A percentile compares a stretch with the other conserved stretches of the same genome.
These are phyloP conservation scores for Candida vartiovaarae DNA, from an alignment of 805 yeast genomes.

Conservation along the genomic window DNA sequence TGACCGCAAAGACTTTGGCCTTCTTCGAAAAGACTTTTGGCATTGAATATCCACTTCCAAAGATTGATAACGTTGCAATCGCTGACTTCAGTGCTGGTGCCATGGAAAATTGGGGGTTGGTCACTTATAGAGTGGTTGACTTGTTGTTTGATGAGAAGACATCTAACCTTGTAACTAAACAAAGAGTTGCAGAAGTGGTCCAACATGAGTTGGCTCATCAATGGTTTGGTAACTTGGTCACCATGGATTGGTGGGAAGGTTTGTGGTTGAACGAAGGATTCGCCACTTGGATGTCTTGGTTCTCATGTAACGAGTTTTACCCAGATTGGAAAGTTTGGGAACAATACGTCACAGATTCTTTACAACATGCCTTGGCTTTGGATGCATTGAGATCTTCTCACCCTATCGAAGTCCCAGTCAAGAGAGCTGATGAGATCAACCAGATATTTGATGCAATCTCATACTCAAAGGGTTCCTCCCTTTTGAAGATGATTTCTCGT, in stretches of 20 bases:
- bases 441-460: conserved; percentile 84
- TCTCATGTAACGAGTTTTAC: conserved; percentile 64
- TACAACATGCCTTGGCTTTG: conserved; percentile 66
- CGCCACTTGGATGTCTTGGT: conserved; percentile 91
- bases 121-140: conserved; percentile 75
- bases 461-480: conserved; percentile 73
- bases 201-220: conserved; percentile 89
- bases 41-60: conserved; percentile 72
- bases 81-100: conserved; percentile 86
- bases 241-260: conserved; percentile 93
- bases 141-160: conserved; percentile 64
- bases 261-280: conserved; percentile 86
- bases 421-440: conserved; percentile 70
- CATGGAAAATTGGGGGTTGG: conserved; percentile 81
- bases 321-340: conserved; percentile 90
- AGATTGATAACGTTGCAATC: conserved; percentile 75
- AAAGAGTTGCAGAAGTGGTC: conserved; percentile 78
- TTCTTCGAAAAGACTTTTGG: conserved; percentile 70
- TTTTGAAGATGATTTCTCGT: conserved; percentile 70
- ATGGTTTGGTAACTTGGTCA: conserved; percentile 87
- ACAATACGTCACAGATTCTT: conserved; percentile 68
- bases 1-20: conserved; percentile 67
- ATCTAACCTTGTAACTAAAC: conserved; percentile 56
- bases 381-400: conserved; percentile 81
- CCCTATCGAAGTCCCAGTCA: conserved; percentile 79